Evolutionary conservation across 306 rosid genomes (phyloP), one percentile per base, ranked within the genome.

Genomic region (Phaseolus lunatus): DNA sequence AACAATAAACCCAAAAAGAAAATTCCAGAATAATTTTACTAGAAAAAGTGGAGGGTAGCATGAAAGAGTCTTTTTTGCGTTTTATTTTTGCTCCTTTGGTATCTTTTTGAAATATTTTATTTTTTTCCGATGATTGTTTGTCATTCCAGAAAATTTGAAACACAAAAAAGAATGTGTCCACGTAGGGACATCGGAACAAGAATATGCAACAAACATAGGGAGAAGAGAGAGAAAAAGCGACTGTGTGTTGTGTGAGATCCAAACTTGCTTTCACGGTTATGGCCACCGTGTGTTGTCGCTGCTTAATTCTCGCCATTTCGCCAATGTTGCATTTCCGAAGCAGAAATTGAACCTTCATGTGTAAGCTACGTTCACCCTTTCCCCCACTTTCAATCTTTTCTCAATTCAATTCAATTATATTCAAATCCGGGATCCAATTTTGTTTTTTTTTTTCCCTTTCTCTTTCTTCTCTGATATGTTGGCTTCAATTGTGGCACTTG

Each of bases 231-330:
- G 66, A 59, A 22, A 53, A 57, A 41, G 72, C 23, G 72, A 2
- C 27, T 5, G 14, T 31, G 35, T 31, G 52, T 39, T 61, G 20
- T 64, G 58, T 71, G 63, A 23, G 84, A 85, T 82, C 88, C 79
- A 65, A 74, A 61, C 65, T 72, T 68, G 74, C 65, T n/a, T 67
- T 57, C 67, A 24, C 56, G 48, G 82, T 35, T 45, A 64, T 45
- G 67, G 44, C 75, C 22, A 68, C 58, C 63, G 19, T 79, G 52
- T 85, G 71, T 84, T 61, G 33, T 85, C 79, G 84, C 84, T 35
- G 86, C 86, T 61, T 89, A 79, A 70, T 85, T 84, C 87, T 85
- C 92, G 82, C 85, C 90, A 72, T 77, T 83, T 84, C 84, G 82
- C 88, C 89, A 75, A 84, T 87, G 96, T 85, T 88, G 90, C 78